A percentile compares a stretch with the other conserved stretches of the same genome.
These are phyloP conservation scores for Pleurotus djamor DNA, from an alignment of 768 basidiomycete genomes.

Conservation along the genomic window DNA sequence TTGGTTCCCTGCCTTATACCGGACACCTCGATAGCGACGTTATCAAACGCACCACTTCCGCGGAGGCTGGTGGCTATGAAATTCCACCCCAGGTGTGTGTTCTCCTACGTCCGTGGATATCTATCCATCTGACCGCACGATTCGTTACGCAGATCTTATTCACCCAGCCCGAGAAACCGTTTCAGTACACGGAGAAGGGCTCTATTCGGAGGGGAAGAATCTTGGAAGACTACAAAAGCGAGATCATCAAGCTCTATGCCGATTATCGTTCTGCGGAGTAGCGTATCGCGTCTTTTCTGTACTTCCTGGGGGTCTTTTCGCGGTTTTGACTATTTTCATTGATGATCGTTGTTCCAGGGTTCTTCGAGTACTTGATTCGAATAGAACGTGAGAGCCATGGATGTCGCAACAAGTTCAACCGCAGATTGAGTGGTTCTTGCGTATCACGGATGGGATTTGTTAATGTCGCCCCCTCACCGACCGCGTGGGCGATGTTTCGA, in stretches of 20 bases:
- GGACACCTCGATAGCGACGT: neutral
- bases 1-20: too few species aligned
- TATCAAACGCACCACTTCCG: conserved; percentile 16
- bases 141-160: conserved; percentile 22
- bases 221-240: conserved; percentile 24
- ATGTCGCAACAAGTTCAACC: neutral
- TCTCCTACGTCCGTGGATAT: too few species aligned
- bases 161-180: conserved; percentile 25
- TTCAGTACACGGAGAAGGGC: conserved; percentile 28
- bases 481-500: neutral
- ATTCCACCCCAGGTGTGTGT: conserved; percentile 21
- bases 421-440: neutral
- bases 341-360: too few species aligned
- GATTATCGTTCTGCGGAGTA: neutral
- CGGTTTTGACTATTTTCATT: too few species aligned
- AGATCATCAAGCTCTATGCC: conserved; percentile 28
- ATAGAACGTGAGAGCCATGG: neutral
- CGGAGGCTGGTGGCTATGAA: conserved; percentile 20
- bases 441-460: neutral
- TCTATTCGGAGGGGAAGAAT: conserved; percentile 22
- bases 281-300: too few species aligned
- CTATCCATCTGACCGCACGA: neutral
- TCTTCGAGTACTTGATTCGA: too few species aligned
- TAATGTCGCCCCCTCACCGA: neutral
- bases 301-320: too few species aligned